Conservation (phyloP, 768 basidiomycete genomes). For the Termitomyces heimii region DNA sequence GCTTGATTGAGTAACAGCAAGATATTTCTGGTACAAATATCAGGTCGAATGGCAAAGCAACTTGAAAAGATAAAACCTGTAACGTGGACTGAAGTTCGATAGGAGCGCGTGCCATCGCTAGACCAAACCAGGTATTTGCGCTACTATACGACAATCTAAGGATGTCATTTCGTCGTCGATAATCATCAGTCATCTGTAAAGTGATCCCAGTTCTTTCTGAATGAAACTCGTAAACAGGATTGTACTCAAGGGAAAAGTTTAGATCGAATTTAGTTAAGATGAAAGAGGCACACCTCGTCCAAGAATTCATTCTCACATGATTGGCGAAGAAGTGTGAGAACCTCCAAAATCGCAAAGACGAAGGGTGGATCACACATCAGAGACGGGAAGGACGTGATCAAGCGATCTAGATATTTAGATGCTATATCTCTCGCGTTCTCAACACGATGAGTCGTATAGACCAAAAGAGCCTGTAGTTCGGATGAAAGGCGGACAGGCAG, state of each 20-base stretch:
- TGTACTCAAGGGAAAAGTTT: conserved; percentile 54
- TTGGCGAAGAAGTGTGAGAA: conserved; percentile 80
- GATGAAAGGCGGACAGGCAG: conserved; percentile 61
- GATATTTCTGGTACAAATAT: conserved; percentile 63
- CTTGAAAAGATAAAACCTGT: conserved; percentile 49
- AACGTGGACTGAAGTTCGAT: conserved; percentile 89
- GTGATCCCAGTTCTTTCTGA: conserved; percentile 74
- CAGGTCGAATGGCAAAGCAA: background rate
- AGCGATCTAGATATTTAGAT: conserved; percentile 72
- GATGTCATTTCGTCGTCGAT: conserved; percentile 80
- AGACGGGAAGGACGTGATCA: conserved; percentile 90
- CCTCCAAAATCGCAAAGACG: conserved; percentile 86
- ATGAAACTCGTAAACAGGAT: conserved; percentile 76
- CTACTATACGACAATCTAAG: conserved; percentile 67
- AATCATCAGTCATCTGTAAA: conserved; percentile 81
- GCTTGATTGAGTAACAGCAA: conserved; percentile 66
- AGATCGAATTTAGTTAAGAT: background rate
- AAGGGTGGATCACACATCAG: conserved; percentile 88
- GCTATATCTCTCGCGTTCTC: conserved; percentile 79
- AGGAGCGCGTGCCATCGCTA: conserved; percentile 84
- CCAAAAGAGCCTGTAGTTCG: conserved; percentile 72
- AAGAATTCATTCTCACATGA: conserved; percentile 87
- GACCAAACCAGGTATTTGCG: conserved; percentile 79
- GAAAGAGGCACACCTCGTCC: conserved; percentile 64
- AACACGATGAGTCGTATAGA: conserved; percentile 78